Evolutionary conservation across 352 stramenopile genomes (phyloP), one percentile per base, ranked within the genome.

Genomic region (Peronospora destructor): DNA sequence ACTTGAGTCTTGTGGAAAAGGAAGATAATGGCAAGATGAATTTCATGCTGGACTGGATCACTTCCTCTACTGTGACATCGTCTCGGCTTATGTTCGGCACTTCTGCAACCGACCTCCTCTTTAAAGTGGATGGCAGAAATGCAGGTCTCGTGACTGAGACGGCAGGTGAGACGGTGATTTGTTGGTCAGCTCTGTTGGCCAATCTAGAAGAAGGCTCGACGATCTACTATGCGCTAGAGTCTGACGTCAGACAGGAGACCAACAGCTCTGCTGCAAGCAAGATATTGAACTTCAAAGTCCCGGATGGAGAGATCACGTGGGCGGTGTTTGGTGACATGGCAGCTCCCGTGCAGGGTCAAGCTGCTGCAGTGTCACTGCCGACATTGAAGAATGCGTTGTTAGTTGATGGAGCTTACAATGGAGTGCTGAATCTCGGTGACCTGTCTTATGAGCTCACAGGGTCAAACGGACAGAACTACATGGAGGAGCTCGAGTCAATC

Each of bases 1-100:
- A 89, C 49, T 61, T 89, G 40, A 87, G 69, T 35, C 46, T 87
- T 41, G 71, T 80, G 0, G 53, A 66, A 16, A 52, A 56, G 10
- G 26, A 53, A 28, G 41, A 50, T 34, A 41, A 70, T 59, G 59
- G 52, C 30, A 21, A 60, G 37, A 32, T 70, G 32, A 59, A 79
- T 49, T 89, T 85, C 61, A 84, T 81, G 61, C 53, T 89, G 36
- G 77, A 89, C 52, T 89, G 77, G 77, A 61, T 89, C 59, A 81
- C 73, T 2, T 38, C 65, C 1, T 43, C 68, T 8, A 66, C 48
- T 0, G 47, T 49, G 2, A 68, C 59, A 11, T 53, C 53, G 19
- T 83, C 75, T 8, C 45, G 65, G 4, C 17, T 88, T 12, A 39
- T 60, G 17, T 82, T 68, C 41, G 77, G 75, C 41, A 54, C 67